Conservation (phyloP, 495 filamentous ascomycete genomes). For the Hypoxylon perforatum region DNA sequence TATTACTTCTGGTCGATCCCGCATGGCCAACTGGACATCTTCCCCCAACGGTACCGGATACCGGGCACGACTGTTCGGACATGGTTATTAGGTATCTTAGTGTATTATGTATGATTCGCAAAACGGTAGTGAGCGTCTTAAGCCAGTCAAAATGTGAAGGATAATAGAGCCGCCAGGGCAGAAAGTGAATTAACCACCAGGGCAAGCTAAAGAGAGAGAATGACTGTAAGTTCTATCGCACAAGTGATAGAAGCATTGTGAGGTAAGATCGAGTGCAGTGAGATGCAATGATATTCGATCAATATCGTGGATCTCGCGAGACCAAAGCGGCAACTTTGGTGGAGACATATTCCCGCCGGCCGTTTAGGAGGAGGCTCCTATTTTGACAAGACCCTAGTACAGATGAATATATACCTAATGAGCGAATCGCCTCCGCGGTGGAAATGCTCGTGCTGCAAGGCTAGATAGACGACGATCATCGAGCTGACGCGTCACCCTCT, state of each 20-base stretch:
- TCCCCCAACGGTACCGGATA: conserved; percentile 33
- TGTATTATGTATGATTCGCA: conserved; percentile 19
- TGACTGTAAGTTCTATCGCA: conserved; percentile 2
- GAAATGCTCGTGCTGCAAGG: conserved; percentile 6
- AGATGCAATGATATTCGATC: conserved; percentile 11
- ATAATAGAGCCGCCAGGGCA: conserved; percentile 35
- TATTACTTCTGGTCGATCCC: conserved; percentile 30
- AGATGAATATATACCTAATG: not conserved
- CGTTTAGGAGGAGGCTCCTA: conserved; percentile 13
- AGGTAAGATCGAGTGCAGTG: conserved; percentile 2
- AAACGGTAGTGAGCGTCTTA: conserved; percentile 11
- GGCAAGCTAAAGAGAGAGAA: conserved; percentile 20
- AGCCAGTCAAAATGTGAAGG: conserved; percentile 12
- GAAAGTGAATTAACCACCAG: conserved; percentile 35
- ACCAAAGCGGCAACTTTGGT: conserved; percentile 18
- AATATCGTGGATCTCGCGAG: conserved; percentile 14
- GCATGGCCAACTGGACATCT: conserved; percentile 30
- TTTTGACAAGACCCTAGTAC: not conserved
- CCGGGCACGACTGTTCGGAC: conserved; percentile 38
- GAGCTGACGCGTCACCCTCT: conserved; percentile 24
- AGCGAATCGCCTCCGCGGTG: not conserved
- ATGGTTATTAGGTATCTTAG: conserved; percentile 28
- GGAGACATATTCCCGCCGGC: conserved; percentile 13
- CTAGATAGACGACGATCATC: conserved; percentile 18
- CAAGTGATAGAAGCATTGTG: conserved; percentile 1